These are phyloP conservation scores for Macrocystidia cucumis DNA, from an alignment of 1,284 basidiomycete species.

Conservation along the genomic window DNA sequence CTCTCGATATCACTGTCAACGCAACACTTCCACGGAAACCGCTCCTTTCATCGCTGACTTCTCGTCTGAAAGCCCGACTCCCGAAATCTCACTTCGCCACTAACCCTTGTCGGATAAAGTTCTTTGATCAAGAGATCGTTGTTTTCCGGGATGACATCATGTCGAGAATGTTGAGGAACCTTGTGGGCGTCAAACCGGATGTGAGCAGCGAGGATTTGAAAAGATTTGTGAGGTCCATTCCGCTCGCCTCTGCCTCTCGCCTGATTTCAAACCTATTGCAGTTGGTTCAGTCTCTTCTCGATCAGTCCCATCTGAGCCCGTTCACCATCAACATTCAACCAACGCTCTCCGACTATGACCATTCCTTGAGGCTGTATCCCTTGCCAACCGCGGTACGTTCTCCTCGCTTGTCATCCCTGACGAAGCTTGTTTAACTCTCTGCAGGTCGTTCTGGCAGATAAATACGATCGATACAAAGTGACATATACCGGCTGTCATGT, in stretches of 20 bases:
- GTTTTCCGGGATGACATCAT: constrained; percentile 92
- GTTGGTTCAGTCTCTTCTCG: constrained; percentile 91
- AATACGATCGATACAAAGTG: constrained; percentile 92
- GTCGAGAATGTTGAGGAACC: constrained; percentile 90
- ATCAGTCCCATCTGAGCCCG: constrained; percentile 89
- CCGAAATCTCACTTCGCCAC: constrained; percentile 79
- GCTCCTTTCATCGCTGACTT: constrained; percentile 67
- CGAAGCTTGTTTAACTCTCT: constrained; percentile 1
- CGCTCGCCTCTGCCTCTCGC: constrained; percentile 17
- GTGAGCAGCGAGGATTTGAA: constrained; percentile 73
- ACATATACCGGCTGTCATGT: constrained; percentile 99
- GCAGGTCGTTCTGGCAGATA: constrained; percentile 93
- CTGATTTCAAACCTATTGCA: constrained; percentile 20
- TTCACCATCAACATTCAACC: constrained; percentile 82
- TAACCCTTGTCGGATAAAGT: constrained; percentile 93
- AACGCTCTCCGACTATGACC: constrained; percentile 87
- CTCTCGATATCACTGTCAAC: constrained; percentile 79
- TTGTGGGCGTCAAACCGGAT: constrained; percentile 79
- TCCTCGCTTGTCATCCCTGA: too few relatives aligned
- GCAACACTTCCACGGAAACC: constrained; percentile 74
- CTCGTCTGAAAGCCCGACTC: constrained; percentile 62
- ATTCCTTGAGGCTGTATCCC: constrained; percentile 89
- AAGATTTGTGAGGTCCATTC: constrained; percentile 81
- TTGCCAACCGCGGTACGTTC: constrained; percentile 80
- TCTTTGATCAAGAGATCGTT: constrained; percentile 95